These are phyloP conservation scores for Udeniomyces megalosporus DNA, from an alignment of 768 basidiomycete genomes.

Conservation along the genomic window DNA sequence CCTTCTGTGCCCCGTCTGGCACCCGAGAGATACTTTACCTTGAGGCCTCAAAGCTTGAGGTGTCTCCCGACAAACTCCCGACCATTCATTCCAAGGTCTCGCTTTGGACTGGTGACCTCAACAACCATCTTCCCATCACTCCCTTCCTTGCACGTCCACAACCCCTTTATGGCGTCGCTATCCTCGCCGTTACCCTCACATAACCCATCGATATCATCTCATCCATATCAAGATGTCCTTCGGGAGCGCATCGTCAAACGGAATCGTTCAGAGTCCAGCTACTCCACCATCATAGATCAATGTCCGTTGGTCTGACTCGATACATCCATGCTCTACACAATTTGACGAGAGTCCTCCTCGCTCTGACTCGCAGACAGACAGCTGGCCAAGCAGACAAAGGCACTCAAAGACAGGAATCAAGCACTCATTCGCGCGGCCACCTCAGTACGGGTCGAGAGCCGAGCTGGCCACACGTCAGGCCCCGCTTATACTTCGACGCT, in stretches of 20 bases:
- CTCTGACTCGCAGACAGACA: conserved; percentile 48
- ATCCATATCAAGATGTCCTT: conserved; percentile 21
- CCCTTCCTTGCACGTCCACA: not conserved
- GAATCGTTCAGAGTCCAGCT: conserved; percentile 64
- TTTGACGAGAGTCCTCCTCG: not conserved
- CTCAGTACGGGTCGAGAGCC: conserved; percentile 43
- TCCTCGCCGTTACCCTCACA: not conserved
- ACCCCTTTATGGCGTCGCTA: not conserved
- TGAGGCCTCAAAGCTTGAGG: too few species aligned
- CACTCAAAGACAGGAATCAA: conserved; percentile 81
- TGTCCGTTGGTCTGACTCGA: conserved; percentile 40
- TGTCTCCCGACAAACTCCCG: too few species aligned
- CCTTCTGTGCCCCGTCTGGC: too few species aligned
- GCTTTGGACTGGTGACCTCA: too few species aligned
- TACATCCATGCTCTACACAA: conserved; percentile 12
- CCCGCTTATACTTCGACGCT: conserved; percentile 23
- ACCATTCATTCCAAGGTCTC: too few species aligned
- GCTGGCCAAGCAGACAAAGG: conserved; percentile 77
- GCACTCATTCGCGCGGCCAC: conserved; percentile 71
- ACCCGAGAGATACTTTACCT: too few species aligned
- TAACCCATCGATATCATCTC: not conserved
- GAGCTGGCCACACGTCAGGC: conserved; percentile 35
- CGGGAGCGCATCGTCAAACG: conserved; percentile 47
- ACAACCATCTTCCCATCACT: too few species aligned
- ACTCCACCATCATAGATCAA: conserved; percentile 75